Conservation (phyloP, 345 rosid genomes). For the Hirschfeldia incana region DNA sequence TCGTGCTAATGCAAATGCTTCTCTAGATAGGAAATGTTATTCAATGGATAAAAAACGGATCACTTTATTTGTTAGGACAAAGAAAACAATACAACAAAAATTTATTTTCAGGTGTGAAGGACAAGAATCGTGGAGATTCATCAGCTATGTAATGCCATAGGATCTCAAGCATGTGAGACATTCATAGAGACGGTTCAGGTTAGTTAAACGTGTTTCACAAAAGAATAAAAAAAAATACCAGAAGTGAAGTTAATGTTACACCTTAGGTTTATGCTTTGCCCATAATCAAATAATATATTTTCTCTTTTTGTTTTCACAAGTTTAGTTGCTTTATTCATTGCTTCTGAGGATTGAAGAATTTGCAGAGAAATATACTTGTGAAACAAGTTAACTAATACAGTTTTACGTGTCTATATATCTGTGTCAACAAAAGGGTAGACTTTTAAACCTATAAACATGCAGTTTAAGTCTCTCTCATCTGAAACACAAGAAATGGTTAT, state of each 20-base stretch:
- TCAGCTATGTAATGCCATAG: constrained; percentile 6
- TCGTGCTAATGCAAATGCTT: too few species aligned
- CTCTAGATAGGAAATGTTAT: neutral
- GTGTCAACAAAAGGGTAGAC: constrained; percentile 2
- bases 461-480: neutral
- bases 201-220: neutral
- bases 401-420: constrained; percentile 4
- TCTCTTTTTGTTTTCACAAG: neutral
- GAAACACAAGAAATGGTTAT: constrained; percentile 14
- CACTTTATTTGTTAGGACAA: neutral
- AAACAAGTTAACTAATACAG: neutral
- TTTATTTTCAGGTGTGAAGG: constrained; percentile 12
- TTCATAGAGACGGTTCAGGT: neutral
- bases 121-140: constrained; percentile 18
- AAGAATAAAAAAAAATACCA: too few species aligned
- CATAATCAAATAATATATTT: constrained; percentile 16
- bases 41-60: neutral
- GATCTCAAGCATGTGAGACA: constrained; percentile 6
- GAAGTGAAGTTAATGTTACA: constrained; percentile 4
- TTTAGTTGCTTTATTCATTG: constrained; percentile 27
- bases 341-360: constrained; percentile 3
- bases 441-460: neutral
- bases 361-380: constrained; percentile 6
- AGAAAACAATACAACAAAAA: neutral
- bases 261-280: constrained; percentile 28